Evolutionary conservation across 2,329 filamentous ascomycete genomes (phyloP).

Genomic region (Stagonosporopsis chrysanthemi): DNA sequence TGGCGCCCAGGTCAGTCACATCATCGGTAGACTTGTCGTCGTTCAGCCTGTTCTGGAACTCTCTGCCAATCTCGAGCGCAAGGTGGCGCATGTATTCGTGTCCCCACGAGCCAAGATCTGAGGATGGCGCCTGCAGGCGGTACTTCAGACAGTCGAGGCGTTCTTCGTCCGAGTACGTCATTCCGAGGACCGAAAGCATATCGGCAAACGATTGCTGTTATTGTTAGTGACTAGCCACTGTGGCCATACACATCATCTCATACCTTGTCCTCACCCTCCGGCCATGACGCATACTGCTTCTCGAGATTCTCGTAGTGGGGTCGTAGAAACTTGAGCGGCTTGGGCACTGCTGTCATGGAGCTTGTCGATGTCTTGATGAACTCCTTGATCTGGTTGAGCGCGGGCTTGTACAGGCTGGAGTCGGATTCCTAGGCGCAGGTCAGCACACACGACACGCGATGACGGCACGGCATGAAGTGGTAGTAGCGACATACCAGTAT

Average conservation of each 20-base stretch:
- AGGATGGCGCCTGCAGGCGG: conserved; percentile 84
- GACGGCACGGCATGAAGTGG: conserved; percentile 1
- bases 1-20: conserved; percentile 81
- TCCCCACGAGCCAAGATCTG: conserved; percentile 96
- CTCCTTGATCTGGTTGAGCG: conserved; percentile 94
- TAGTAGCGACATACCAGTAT: conserved; percentile 69
- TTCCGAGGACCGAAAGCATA: conserved; percentile 94
- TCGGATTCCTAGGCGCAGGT: conserved; percentile 74
- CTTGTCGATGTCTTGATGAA: conserved; percentile 99
- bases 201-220: conserved; percentile 79
- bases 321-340: conserved; percentile 96
- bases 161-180: conserved; percentile 98
- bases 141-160: conserved; percentile 96
- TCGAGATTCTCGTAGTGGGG: conserved; percentile 93
- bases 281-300: conserved; percentile 89
- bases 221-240: conserved; percentile 23
- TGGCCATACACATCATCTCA: not conserved
- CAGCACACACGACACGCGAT: conserved; percentile 27
- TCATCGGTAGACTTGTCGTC: conserved; percentile 86
- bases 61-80: conserved; percentile 92
- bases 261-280: conserved; percentile 82
- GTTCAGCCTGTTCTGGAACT: conserved; percentile 86
- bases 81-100: conserved; percentile 98
- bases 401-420: conserved; percentile 85
- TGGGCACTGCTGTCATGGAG: conserved; percentile 98